A percentile compares a stretch with the other conserved stretches of the same genome.
phyloP scores from a whole-genome alignment of 805 yeast genomes.

The Saturnispora gosingensis region DNA sequence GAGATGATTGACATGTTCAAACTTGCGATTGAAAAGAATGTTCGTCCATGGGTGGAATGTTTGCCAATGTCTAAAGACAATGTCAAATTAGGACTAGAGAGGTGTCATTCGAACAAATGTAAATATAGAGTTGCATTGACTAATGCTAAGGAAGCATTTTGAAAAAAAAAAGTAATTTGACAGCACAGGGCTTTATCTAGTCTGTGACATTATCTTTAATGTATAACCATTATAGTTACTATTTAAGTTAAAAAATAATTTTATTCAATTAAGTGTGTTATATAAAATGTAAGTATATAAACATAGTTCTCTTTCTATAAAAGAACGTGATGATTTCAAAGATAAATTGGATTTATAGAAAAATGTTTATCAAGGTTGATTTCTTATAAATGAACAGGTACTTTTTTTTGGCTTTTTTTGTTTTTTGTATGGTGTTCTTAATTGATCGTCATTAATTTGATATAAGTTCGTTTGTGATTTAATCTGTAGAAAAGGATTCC shows the following conservation, averaged over 20 bases:
- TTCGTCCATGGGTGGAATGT: conserved; percentile 56
- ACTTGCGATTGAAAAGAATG: conserved; percentile 48
- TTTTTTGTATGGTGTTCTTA: not conserved
- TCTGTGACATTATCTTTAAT: not conserved
- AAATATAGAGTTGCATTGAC: conserved; percentile 56
- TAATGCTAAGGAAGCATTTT: conserved; percentile 41
- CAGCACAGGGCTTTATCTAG: too few species aligned
- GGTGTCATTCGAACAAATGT: conserved; percentile 46
- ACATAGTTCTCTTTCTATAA: not conserved
- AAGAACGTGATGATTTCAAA: not conserved
- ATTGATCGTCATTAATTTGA: not conserved
- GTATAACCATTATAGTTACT: not conserved
- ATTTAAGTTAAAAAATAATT: too few species aligned
- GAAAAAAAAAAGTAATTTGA: not conserved
- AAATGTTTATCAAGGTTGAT: not conserved
- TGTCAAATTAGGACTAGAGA: conserved; percentile 45
- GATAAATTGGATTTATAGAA: not conserved
- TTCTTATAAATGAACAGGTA: not conserved
- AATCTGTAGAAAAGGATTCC: not conserved
- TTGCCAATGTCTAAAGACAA: conserved; percentile 45
- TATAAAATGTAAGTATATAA: not conserved
- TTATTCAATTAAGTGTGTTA: not conserved
- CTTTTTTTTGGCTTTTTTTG: too few species aligned
- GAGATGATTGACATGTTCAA: conserved; percentile 62
- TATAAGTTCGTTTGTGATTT: not conserved